These are phyloP conservation scores for Claviceps sp. DNA, from an alignment of 2,329 filamentous ascomycete genomes.

Conservation along the genomic window DNA sequence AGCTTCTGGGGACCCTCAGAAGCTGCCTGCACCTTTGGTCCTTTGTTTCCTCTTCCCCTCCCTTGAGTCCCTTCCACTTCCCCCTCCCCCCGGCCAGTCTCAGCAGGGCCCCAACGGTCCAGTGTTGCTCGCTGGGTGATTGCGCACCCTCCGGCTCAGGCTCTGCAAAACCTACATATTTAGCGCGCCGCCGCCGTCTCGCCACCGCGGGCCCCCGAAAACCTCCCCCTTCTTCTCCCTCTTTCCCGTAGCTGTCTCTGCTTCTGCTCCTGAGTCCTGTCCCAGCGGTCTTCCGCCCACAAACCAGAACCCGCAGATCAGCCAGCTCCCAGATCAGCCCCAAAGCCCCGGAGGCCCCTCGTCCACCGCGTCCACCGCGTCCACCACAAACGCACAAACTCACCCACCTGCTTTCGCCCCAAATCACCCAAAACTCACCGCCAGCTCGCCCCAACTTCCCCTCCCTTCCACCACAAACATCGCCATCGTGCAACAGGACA, in stretches of 20 bases:
- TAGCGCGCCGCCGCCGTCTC: slow-evolving; percentile 19
- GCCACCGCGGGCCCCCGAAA: slow-evolving; percentile 13
- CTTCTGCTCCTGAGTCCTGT: not conserved
- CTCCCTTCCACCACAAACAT: slow-evolving; percentile 2
- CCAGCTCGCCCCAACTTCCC: not conserved
- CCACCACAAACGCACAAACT: not conserved
- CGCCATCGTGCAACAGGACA: slow-evolving; percentile 3
- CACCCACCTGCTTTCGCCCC: not conserved
- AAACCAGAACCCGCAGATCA: not conserved
- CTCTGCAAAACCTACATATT: slow-evolving; percentile 21
- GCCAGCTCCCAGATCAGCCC: not conserved
- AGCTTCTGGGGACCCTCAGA: too few relatives aligned
- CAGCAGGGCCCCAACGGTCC: not conserved
- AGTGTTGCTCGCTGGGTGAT: slow-evolving; percentile 14
- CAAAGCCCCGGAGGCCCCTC: slow-evolving; percentile 1
- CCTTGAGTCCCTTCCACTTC: too few relatives aligned
- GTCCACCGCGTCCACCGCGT: too few relatives aligned
- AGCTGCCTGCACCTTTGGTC: not conserved
- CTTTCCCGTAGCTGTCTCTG: slow-evolving; percentile 1
- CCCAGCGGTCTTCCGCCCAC: not conserved
- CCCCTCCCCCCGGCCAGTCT: not conserved
- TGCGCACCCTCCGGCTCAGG: slow-evolving; percentile 13
- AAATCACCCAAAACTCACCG: not conserved
- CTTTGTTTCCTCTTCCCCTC: not conserved
- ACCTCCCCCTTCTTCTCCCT: slow-evolving; percentile 13